A percentile compares a stretch with the other conserved stretches of the same genome.
Conservation (phyloP, 1,139 yeast species). For the Saccharomyces pastorianus region DNA sequence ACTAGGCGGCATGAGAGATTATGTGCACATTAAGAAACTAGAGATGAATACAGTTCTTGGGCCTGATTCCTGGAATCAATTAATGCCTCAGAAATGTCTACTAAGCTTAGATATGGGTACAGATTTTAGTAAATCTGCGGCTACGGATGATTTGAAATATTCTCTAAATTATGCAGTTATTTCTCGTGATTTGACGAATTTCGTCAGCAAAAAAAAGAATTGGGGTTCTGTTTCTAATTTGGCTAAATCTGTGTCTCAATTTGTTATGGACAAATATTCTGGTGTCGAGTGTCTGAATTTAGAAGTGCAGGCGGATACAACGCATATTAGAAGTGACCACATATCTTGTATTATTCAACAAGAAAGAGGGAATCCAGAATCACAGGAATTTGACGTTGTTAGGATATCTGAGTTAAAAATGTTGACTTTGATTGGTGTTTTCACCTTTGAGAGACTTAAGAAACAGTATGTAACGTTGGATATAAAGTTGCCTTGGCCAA, state of each 20-base stretch:
- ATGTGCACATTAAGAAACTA: slow-evolving; percentile 50
- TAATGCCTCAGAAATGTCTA: slow-evolving; percentile 59
- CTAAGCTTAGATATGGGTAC: slow-evolving; percentile 57
- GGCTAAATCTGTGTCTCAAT: slow-evolving; percentile 46
- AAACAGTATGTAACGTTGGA: slow-evolving; percentile 69
- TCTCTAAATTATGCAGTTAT: slow-evolving; percentile 85
- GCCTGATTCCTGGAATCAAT: slow-evolving; percentile 67
- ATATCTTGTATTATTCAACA: slow-evolving; percentile 36
- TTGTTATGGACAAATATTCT: slow-evolving; percentile 39
- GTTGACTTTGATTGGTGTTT: slow-evolving; percentile 80
- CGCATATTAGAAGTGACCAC: slow-evolving; percentile 47
- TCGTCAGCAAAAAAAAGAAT: slow-evolving; percentile 15
- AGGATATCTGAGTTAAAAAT: slow-evolving; percentile 47
- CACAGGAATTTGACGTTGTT: slow-evolving; percentile 36
- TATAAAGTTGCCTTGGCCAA: slow-evolving; percentile 39
- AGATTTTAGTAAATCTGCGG: slow-evolving; percentile 61
- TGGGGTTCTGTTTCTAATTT: slow-evolving; percentile 49
- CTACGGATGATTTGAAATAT: slow-evolving; percentile 67
- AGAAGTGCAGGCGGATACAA: slow-evolving; percentile 21
- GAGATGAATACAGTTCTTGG: slow-evolving; percentile 62
- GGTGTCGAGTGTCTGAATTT: slow-evolving; percentile 19
- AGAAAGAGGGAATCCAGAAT: slow-evolving; percentile 11
- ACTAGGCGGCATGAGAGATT: slow-evolving; percentile 33
- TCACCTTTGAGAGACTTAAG: slow-evolving; percentile 76
- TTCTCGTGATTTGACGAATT: slow-evolving; percentile 40